Percentiles rank a stretch among this genome's conserved stretches.
phyloP scores from a whole-genome alignment of 495 filamentous ascomycete genomes.

The Neurospora sp. region DNA sequence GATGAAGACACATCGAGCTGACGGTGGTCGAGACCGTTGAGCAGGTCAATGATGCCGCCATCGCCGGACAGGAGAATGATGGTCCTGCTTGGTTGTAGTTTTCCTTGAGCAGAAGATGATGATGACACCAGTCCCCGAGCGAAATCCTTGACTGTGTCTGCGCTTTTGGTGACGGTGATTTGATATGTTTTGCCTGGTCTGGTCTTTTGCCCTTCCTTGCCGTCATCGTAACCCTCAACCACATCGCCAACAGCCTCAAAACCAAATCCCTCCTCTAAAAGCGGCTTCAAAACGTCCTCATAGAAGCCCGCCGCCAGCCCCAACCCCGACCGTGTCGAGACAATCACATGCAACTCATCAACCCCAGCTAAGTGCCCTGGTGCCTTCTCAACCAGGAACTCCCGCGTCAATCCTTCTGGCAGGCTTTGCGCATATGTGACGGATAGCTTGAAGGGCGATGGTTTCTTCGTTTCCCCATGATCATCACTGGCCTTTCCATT shows the following conservation, averaged over 20 bases:
- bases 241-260: not conserved
- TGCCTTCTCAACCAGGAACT: conserved; percentile 18
- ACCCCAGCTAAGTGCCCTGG: conserved; percentile 26
- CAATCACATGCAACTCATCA: conserved; percentile 48
- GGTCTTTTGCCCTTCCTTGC: too few relatives aligned
- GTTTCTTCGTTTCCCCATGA: conserved; percentile 1
- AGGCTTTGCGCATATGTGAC: conserved; percentile 10
- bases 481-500: not conserved
- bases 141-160: conserved; percentile 52
- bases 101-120: conserved; percentile 16
- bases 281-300: conserved; percentile 43
- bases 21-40: conserved; percentile 45
- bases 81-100: conserved; percentile 31
- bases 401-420: conserved; percentile 22
- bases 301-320: conserved; percentile 50
- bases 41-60: conserved; percentile 67
- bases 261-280: conserved; percentile 32
- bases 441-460: conserved; percentile 20
- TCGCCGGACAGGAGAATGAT: conserved; percentile 78
- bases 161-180: conserved; percentile 48
- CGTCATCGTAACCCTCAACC: not conserved
- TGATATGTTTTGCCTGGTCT: conserved; percentile 19
- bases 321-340: conserved; percentile 67
- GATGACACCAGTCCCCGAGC: conserved; percentile 33
- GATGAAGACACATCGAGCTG: not conserved